Evolutionary conservation across 2,329 filamentous ascomycete species (phyloP), one percentile per base, ranked within the genome.

Genomic region (Plenodomus lindquistii): DNA sequence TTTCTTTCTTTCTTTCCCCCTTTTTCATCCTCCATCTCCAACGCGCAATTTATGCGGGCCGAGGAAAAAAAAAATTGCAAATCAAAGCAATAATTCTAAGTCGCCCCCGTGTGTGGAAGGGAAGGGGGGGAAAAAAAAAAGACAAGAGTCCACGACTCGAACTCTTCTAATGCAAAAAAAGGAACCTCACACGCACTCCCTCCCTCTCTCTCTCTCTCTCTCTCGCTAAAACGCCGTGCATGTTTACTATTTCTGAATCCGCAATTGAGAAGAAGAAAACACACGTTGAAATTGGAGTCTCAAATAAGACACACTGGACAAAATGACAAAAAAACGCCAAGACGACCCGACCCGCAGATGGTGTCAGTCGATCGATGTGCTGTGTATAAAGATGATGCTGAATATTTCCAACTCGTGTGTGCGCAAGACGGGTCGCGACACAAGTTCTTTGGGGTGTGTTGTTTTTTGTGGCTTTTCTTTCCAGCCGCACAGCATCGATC

Each of bases 281-380:
- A n/a, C n/a, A n/a, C n/a, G n/a, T n/a, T n/a, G n/a, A n/a, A n/a
- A n/a, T n/a, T n/a, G n/a, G n/a, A n/a, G n/a, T n/a, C n/a, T n/a
- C n/a, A n/a, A n/a, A n/a, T 13, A 18, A 36, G 31, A 45, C 42
- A 37, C 27, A 48, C 44, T 43, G 47, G 49, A 15, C 3, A 40
- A 46, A n/a, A n/a, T n/a, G n/a, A n/a, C n/a, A n/a, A n/a, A n/a
- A n/a, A 54, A 39, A 55, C 48, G 46, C 54, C 54, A 35, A 16
- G 41, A 57, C 51, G 47, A 51, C 54, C 57, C 51, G 47, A 51
- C 54, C 57, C 46, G 50, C 54, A 57, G 40, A 60, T 60, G 56
- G 52, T 50, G 37, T 53, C 44, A n/a, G n/a, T 24, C 22, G 22
- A 10, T 24, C 10, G 6, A 10, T 31, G 5, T 11, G 15, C 29